phyloP scores from a whole-genome alignment of 1,139 yeast genomes.

The Taphrina wiesneri region DNA sequence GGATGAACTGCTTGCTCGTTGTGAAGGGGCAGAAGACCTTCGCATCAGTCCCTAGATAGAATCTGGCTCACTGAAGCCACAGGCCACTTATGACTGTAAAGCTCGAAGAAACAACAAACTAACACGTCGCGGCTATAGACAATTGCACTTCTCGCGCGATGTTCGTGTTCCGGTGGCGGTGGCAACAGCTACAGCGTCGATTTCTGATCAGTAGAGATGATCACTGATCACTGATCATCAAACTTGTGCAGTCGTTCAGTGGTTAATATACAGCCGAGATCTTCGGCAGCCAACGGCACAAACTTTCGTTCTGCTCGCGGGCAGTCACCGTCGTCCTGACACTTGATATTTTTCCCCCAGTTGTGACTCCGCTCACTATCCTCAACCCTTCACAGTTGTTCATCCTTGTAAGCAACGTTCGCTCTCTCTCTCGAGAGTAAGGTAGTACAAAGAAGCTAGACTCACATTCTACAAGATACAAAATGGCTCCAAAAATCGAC shows the following conservation, averaged over 20 bases:
- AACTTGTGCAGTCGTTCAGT: background rate
- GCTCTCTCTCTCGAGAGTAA: constrained; percentile 18
- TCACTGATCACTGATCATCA: background rate
- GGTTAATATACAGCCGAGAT: background rate
- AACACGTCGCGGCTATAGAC: background rate
- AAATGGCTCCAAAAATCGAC: constrained; percentile 72
- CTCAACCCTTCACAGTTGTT: constrained; percentile 20
- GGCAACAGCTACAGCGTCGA: background rate
- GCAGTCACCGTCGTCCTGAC: background rate
- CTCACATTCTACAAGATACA: background rate
- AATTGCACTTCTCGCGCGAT: background rate
- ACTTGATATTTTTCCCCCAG: background rate
- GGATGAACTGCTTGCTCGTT: constrained; percentile 5
- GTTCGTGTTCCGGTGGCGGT: constrained; percentile 11
- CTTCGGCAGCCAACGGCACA: background rate
- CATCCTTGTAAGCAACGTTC: constrained; percentile 34
- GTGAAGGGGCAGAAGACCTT: constrained; percentile 29
- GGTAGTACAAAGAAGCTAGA: constrained; percentile 26
- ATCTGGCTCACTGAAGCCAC: too few relatives aligned
- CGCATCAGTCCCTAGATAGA: constrained; percentile 1
- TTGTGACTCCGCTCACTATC: background rate
- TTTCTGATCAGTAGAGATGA: background rate
- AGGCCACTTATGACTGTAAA: too few relatives aligned
- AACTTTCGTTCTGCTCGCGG: background rate
- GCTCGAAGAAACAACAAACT: background rate